Evolutionary conservation across 148 eudicot genomes (phyloP), one percentile per base, ranked within the genome.

Genomic region (Dianthus caryophyllus): DNA sequence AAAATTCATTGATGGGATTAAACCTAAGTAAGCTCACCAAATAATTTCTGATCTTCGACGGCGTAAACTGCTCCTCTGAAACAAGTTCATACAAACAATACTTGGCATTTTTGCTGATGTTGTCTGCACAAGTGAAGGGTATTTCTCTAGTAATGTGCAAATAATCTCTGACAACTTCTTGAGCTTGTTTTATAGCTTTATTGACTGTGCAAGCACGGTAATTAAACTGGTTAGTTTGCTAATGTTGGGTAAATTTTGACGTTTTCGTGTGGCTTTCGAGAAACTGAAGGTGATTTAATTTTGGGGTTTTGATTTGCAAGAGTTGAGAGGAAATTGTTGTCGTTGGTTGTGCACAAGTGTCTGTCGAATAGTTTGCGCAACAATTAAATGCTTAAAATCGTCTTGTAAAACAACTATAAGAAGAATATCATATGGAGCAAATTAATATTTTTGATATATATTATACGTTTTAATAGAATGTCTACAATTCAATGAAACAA

Each of bases 1-100:
- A 83, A 71, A 85, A 81, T 72, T 90, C 96, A 55, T 87, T 82
- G 24, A 90, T 75, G 29, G 96, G 96, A 44, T 90, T 74, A 65
- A 85, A 85, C 80, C 87, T 81, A 56, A 89, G 78, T 65, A 83
- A 84, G 67, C 79, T 78, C 55, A 66, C 73, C 17, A 90, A 30
- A 2, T 75, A 80, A 6, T 39, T 68, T 9, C 68, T 44, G 69
- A 87, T 85, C 5, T 61, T 29, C 13, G 77, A 21, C 18, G 73
- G 29, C 0, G 85, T 78, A 58, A 62, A 84, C 0, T 78, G 56
- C 11, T 80, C 74, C 57, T 74, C 70, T 3, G 90, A 75, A 17
- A 84, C 67, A 22, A 79, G 9, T 0, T 70, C 60, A 47, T 70
- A 65, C 25, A 90, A 79, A 0, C 84, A 76, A 15, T 50, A 39